Base-by-base conservation (phyloP, 331 rosid genomes). In the Malus hybrid region DNA sequence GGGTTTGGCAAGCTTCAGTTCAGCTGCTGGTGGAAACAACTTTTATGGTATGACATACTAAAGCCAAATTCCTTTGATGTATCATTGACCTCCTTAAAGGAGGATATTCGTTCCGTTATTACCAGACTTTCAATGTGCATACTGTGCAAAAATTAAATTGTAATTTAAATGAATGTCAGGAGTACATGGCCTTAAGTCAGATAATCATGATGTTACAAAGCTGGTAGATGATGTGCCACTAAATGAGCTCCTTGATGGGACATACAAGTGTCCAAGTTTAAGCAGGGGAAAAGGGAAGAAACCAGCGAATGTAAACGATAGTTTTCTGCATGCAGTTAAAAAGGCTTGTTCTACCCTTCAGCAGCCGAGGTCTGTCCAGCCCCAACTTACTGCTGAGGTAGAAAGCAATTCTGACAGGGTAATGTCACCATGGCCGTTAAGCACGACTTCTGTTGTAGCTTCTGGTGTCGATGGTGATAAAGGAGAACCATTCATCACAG, bases 161-260 rank as follows among this genome's bases (percentile, higher is more conserved):
- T 68, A 33, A 56, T 16, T 75, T 56, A 65, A 83, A 69, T 66
- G 69, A 28, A 77, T 83, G 73, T 67, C 89, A 95, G 99, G 97
- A 75, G 62, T 80, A 57, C 91, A 87, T 80, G 97, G 97, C 80
- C 91, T 89, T 83, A 95, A 92, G 85, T 89, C 90, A 70, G 99
- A 89, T 76, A 83, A 79, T 81, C 93, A 85, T 71, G 97, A 95
- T 76, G 78, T 86, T 57, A 83, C 97, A 59, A 88, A 84, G 85
- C 89, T 76, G 73, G 60, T 73, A 85, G 92, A 88, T 57, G 99
- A 95, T 73, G 90, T 82, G 14, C 82, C 90, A 6, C 80, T 95
- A 81, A 86, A 82, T 72, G 88, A 85, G 71, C 92, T 95, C 67
- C 96, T 95, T 77, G 82, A 59, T 73, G 97, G 93, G 42, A 78